Evolutionary conservation across 2,329 filamentous ascomycete genomes (phyloP).

Genomic region (Dactylellina sp.): DNA sequence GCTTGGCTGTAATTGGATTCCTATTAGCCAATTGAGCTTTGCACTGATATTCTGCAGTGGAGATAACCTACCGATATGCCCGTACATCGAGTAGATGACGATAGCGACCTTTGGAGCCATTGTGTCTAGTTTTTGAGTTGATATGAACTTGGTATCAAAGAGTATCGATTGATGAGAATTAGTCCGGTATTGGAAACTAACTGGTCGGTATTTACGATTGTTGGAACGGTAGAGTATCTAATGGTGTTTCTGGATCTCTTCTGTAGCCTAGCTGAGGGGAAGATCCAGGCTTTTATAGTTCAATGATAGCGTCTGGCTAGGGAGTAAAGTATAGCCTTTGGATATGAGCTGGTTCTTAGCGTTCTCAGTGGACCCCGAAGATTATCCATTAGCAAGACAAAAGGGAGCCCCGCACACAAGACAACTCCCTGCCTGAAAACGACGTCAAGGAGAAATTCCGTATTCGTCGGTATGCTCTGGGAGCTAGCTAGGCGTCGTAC

Average conservation of each 20-base stretch:
- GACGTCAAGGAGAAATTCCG: conserved; percentile 7
- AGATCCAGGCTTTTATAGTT: conserved; percentile 23
- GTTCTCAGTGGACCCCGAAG: conserved; percentile 11
- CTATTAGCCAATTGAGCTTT: conserved; percentile 16
- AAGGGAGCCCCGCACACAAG: conserved; percentile 20
- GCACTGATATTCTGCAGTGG: background rate
- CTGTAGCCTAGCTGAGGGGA: background rate
- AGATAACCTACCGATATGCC: conserved; percentile 73
- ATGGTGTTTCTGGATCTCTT: conserved; percentile 14
- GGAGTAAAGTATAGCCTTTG: background rate
- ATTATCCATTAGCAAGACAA: background rate
- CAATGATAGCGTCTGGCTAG: too few relatives aligned
- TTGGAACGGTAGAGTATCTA: conserved; percentile 15
- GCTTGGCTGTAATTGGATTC: conserved; percentile 62
- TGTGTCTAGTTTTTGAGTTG: conserved; percentile 44
- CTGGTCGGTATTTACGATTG: background rate
- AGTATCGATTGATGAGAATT: conserved; percentile 27
- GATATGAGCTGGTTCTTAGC: background rate
- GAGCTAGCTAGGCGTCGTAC: too few relatives aligned
- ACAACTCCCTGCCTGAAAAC: background rate
- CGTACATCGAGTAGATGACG: conserved; percentile 93
- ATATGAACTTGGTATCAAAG: conserved; percentile 18
- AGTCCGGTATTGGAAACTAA: conserved; percentile 14
- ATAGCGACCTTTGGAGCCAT: conserved; percentile 95
- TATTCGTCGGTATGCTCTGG: conserved; percentile 20